Percentiles rank a stretch among this genome's conserved stretches.
phyloP scores from a whole-genome alignment of 768 basidiomycete genomes.

The Kwoniella dendrophila region DNA sequence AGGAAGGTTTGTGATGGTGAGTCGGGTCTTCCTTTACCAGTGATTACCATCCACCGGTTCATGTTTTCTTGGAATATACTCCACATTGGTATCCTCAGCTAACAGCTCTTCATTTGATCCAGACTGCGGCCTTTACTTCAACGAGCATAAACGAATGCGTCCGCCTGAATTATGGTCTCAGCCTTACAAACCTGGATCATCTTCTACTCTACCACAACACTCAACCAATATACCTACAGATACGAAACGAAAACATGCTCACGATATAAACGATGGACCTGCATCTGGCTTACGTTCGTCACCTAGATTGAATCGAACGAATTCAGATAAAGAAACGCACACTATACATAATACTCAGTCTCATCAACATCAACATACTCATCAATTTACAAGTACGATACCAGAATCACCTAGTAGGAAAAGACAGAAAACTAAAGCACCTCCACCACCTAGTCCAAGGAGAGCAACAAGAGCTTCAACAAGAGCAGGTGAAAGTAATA shows the following conservation, averaged over 20 bases:
- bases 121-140: slow-evolving; percentile 50
- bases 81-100: slow-evolving; percentile 4
- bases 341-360: neutral
- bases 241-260: slow-evolving; percentile 16
- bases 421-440: slow-evolving; percentile 19
- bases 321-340: slow-evolving; percentile 12
- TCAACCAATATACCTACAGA: neutral
- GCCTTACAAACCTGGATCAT: slow-evolving; percentile 9
- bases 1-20: slow-evolving; percentile 49
- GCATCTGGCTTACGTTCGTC: slow-evolving; percentile 30
- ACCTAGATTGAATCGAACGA: slow-evolving; percentile 23
- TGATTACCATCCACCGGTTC: neutral
- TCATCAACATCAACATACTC: neutral
- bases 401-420: slow-evolving; percentile 32
- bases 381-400: neutral
- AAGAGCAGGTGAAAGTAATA: slow-evolving; percentile 14
- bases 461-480: slow-evolving; percentile 25
- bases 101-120: neutral
- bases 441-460: slow-evolving; percentile 28
- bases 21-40: slow-evolving; percentile 1
- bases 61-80: no score
- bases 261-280: slow-evolving; percentile 19
- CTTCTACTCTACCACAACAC: neutral
- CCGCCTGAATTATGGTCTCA: slow-evolving; percentile 42
- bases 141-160: slow-evolving; percentile 47